phyloP scores from a whole-genome alignment of 2,329 filamentous ascomycete genomes.

The Colletotrichum lupini region DNA sequence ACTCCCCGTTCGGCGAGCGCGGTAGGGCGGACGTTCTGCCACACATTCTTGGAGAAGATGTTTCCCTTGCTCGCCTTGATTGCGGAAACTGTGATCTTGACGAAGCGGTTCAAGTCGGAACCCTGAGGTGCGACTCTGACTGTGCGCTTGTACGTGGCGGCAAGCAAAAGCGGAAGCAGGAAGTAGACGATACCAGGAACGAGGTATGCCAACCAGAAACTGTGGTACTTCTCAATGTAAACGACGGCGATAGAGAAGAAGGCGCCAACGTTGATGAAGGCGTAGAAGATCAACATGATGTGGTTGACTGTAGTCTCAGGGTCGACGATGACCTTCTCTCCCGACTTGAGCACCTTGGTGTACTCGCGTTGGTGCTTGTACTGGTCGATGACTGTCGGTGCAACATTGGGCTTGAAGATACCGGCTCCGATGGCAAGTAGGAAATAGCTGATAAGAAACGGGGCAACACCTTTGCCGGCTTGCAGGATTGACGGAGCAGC shows the following conservation, averaged over 20 bases:
- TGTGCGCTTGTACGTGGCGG: slow-evolving; percentile 67
- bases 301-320: slow-evolving; percentile 72
- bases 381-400: slow-evolving; percentile 75
- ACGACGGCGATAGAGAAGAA: slow-evolving; percentile 63
- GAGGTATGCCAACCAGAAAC: slow-evolving; percentile 61
- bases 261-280: slow-evolving; percentile 65
- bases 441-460: slow-evolving; percentile 70
- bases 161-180: slow-evolving; percentile 67
- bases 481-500: slow-evolving; percentile 58
- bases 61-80: slow-evolving; percentile 64
- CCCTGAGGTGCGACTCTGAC: slow-evolving; percentile 68
- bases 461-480: slow-evolving; percentile 59
- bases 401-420: slow-evolving; percentile 79
- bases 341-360: slow-evolving; percentile 63
- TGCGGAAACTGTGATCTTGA: slow-evolving; percentile 65
- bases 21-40: slow-evolving; percentile 69
- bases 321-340: slow-evolving; percentile 76
- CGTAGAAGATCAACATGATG: slow-evolving; percentile 74
- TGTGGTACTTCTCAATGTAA: slow-evolving; percentile 62
- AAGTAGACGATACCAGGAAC: slow-evolving; percentile 65
- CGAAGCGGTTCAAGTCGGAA: slow-evolving; percentile 71
- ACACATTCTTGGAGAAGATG: slow-evolving; percentile 65
- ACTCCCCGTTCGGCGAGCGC: slow-evolving; percentile 55
- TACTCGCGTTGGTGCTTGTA: slow-evolving; percentile 50
- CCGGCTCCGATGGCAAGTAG: slow-evolving; percentile 70